A percentile compares a stretch with the other conserved stretches of the same genome.
These are phyloP conservation scores for Geranium brycei DNA, from an alignment of 345 rosid genomes.

Conservation along the genomic window DNA sequence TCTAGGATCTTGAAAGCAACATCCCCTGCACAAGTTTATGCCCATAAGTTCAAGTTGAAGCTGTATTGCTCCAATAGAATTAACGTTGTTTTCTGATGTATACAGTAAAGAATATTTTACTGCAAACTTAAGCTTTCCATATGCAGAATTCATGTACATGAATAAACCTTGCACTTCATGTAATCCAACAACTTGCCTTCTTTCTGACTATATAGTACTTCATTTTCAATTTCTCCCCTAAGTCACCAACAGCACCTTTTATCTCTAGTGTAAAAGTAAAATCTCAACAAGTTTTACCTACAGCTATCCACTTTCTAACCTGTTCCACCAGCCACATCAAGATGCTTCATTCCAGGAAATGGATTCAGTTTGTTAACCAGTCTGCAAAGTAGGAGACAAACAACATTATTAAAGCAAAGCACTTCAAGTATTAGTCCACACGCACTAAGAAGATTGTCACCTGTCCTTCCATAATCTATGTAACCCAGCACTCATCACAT, in stretches of 20 bases:
- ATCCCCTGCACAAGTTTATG: slow-evolving; percentile 54
- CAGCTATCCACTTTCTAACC: slow-evolving; percentile 23
- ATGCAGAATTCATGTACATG: not conserved
- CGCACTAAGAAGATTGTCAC: slow-evolving; percentile 19
- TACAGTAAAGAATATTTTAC: not conserved
- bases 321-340: slow-evolving; percentile 98
- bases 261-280: not conserved
- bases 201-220: too few species aligned
- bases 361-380: slow-evolving; percentile 75
- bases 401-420: slow-evolving; percentile 4
- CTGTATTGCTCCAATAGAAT: not conserved
- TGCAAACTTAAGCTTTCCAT: not conserved
- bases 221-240: not conserved
- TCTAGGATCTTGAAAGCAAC: slow-evolving; percentile 84
- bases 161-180: not conserved
- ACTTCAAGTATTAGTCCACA: not conserved
- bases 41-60: not conserved
- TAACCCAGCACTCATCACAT: slow-evolving; percentile 86
- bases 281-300: not conserved
- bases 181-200: too few species aligned
- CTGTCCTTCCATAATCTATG: slow-evolving; percentile 97
- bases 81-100: not conserved
- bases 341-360: slow-evolving; percentile 92
- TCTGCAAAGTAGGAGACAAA: slow-evolving; percentile 24
- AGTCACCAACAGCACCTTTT: not conserved